Conservation (phyloP, 1,284 basidiomycete species). For the Athelia psychrophila region DNA sequence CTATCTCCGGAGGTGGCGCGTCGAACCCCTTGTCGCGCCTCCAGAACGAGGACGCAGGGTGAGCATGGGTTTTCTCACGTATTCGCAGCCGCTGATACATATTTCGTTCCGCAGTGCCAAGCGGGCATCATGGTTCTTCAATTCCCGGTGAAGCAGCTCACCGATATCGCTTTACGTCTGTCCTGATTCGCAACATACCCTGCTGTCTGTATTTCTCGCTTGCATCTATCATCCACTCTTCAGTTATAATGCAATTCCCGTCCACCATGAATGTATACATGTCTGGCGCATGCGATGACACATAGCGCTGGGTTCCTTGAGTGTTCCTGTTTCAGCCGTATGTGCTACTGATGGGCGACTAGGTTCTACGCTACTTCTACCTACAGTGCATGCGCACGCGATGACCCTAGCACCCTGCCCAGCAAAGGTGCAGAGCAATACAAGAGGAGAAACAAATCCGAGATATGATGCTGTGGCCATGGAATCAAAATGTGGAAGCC, state of each 20-base stretch:
- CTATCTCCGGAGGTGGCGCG: slow-evolving; percentile 38
- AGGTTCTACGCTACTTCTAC: too few species aligned
- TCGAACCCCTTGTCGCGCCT: slow-evolving; percentile 64
- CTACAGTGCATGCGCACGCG: too few species aligned
- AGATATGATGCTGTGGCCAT: too few species aligned
- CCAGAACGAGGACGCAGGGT: slow-evolving; percentile 81
- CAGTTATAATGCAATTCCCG: slow-evolving; percentile 4
- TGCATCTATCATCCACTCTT: slow-evolving; percentile 23
- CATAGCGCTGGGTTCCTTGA: neutral
- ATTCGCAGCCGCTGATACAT: slow-evolving; percentile 9
- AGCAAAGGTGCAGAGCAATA: too few species aligned
- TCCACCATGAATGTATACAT: slow-evolving; percentile 11
- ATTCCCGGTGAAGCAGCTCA: slow-evolving; percentile 50
- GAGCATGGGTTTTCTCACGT: slow-evolving; percentile 25
- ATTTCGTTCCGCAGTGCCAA: slow-evolving; percentile 46
- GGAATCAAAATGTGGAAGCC: too few species aligned
- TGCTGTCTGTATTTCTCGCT: slow-evolving; percentile 13
- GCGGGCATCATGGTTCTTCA: slow-evolving; percentile 88
- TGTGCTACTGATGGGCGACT: neutral
- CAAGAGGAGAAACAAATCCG: too few species aligned
- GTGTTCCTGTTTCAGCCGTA: neutral
- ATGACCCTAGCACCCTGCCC: too few species aligned
- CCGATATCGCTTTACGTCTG: slow-evolving; percentile 9
- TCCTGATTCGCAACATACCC: slow-evolving; percentile 14
- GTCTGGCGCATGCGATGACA: slow-evolving; percentile 4